These are phyloP conservation scores for Pseudogymnoascus sp. DNA, from an alignment of 2,329 filamentous ascomycete genomes.

Conservation along the genomic window DNA sequence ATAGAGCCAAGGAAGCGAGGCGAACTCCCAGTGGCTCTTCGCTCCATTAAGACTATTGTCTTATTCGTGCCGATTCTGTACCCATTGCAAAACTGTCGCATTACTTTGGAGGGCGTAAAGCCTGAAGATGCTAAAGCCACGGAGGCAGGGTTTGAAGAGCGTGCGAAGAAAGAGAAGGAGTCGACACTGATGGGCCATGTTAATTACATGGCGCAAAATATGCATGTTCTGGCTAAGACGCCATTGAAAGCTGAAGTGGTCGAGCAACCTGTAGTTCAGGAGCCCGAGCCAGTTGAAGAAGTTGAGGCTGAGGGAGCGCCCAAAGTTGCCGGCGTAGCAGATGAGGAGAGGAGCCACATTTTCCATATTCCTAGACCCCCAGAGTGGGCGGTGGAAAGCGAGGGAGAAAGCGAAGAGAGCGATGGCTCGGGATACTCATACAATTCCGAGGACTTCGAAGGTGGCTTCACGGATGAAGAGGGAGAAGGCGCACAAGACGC, in stretches of 20 bases:
- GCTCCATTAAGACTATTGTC: constrained; percentile 54
- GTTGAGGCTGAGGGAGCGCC: constrained; percentile 16
- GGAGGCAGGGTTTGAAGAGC: constrained; percentile 57
- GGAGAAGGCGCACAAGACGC: neutral
- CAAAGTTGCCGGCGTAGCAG: constrained; percentile 22
- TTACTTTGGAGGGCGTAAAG: constrained; percentile 58
- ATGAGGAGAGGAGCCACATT: constrained; percentile 53
- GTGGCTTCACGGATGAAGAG: constrained; percentile 36
- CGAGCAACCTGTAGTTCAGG: constrained; percentile 15
- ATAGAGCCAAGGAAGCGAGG: constrained; percentile 55
- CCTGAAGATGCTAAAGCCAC: constrained; percentile 52
- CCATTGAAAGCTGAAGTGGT: constrained; percentile 28
- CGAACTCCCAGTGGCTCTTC: constrained; percentile 54
- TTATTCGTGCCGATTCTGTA: constrained; percentile 65
- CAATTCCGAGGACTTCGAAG: constrained; percentile 32
- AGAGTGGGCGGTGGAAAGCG: constrained; percentile 52
- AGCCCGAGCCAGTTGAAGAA: constrained; percentile 14
- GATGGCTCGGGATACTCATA: constrained; percentile 44
- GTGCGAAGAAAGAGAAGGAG: constrained; percentile 47
- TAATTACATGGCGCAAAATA: constrained; percentile 66
- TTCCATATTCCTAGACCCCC: constrained; percentile 67
- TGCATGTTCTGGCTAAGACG: constrained; percentile 58
- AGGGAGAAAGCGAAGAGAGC: constrained; percentile 38
- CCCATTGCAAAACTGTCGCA: constrained; percentile 58
- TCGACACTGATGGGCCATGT: constrained; percentile 63